Evolutionary conservation across 495 filamentous ascomycete genomes (phyloP).

Genomic region (Aspergillus cristatus): DNA sequence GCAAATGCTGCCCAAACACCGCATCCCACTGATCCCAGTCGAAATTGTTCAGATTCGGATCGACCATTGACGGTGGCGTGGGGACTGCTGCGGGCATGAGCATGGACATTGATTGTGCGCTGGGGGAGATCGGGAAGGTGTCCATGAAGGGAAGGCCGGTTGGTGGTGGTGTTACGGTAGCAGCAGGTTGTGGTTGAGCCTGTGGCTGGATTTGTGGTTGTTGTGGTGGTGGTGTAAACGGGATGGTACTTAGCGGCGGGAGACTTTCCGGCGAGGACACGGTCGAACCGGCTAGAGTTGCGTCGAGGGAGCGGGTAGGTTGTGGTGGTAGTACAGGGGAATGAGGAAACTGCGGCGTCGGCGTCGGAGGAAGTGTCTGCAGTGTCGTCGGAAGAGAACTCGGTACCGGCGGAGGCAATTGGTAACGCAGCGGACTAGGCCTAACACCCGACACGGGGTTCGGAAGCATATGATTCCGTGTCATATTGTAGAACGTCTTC

Average conservation of each 20-base stretch:
- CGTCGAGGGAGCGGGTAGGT: slow-evolving; percentile 1
- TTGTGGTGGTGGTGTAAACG: slow-evolving; percentile 3
- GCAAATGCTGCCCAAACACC: slow-evolving; percentile 40
- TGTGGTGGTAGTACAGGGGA: slow-evolving; percentile 3
- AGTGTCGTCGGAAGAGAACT: slow-evolving; percentile 4
- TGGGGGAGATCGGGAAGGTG: slow-evolving; percentile 11
- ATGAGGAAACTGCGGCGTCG: slow-evolving; percentile 8
- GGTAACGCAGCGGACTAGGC: slow-evolving; percentile 22
- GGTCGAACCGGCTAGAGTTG: slow-evolving; percentile 2
- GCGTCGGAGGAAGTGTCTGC: slow-evolving; percentile 3
- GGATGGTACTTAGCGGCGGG: slow-evolving; percentile 4
- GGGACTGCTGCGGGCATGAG: slow-evolving; percentile 17
- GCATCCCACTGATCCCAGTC: slow-evolving; percentile 46
- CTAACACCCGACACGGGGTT: slow-evolving; percentile 11
- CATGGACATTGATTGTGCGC: not conserved
- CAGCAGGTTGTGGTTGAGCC: slow-evolving; percentile 3
- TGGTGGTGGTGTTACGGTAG: slow-evolving; percentile 5
- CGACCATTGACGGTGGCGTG: slow-evolving; percentile 36
- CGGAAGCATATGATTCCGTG: slow-evolving; percentile 23
- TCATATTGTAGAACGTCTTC: slow-evolving; percentile 32
- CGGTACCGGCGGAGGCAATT: slow-evolving; percentile 12
- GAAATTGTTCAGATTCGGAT: slow-evolving; percentile 36
- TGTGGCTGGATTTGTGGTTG: slow-evolving; percentile 3
- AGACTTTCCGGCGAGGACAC: slow-evolving; percentile 12
- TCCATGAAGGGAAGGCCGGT: slow-evolving; percentile 17